phyloP scores from a whole-genome alignment of 805 yeast genomes.

The Cyberlindnera mrakii region DNA sequence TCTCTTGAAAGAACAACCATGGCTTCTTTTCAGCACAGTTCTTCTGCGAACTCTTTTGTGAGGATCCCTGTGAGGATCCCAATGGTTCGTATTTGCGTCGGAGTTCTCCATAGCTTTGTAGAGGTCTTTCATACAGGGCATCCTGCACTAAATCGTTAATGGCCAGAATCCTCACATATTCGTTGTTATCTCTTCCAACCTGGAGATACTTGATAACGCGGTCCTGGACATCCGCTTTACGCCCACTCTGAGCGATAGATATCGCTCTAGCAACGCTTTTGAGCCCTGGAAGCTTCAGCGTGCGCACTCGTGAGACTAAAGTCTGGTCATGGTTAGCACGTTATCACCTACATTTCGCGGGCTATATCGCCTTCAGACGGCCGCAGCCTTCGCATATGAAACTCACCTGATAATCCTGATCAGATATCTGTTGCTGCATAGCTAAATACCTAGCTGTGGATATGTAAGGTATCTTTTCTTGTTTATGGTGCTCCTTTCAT shows the following conservation, averaged over 20 bases:
- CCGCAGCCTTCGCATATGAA: not conserved
- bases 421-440: slow-evolving; percentile 1
- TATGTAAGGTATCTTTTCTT: not conserved
- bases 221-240: slow-evolving; percentile 55
- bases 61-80: slow-evolving; percentile 1
- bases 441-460: not conserved
- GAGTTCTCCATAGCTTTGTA: slow-evolving; percentile 33
- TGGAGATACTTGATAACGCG: slow-evolving; percentile 43
- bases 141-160: slow-evolving; percentile 39
- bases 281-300: slow-evolving; percentile 40
- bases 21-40: slow-evolving; percentile 26
- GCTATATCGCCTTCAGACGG: not conserved
- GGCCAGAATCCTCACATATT: slow-evolving; percentile 38
- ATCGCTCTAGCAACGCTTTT: slow-evolving; percentile 47
- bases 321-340: not conserved
- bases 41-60: slow-evolving; percentile 3
- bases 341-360: not conserved
- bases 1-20: slow-evolving; percentile 42
- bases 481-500: not conserved
- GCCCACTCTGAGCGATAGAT: slow-evolving; percentile 46
- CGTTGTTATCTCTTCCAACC: slow-evolving; percentile 35
- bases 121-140: slow-evolving; percentile 24
- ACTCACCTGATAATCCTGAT: slow-evolving; percentile 1
- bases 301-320: slow-evolving; percentile 15
- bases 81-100: slow-evolving; percentile 4